Evolutionary conservation across 805 yeast species (phyloP).

Genomic region (Schwanniomyces occidentalis): DNA sequence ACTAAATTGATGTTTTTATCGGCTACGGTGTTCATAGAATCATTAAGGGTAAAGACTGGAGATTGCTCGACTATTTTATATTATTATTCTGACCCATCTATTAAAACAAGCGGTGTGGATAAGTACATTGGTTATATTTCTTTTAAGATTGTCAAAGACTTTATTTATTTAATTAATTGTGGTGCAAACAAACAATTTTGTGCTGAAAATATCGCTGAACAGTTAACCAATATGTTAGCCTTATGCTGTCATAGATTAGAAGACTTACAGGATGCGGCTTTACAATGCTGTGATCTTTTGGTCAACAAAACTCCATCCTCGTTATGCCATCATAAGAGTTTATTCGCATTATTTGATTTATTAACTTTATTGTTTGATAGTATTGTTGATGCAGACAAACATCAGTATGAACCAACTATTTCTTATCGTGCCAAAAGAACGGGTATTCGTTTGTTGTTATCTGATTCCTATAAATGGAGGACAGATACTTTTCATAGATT

Average conservation of each 20-base stretch:
- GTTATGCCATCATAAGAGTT: constrained; percentile 69
- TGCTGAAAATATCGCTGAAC: constrained; percentile 58
- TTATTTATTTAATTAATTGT: constrained; percentile 48
- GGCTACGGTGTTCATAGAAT: constrained; percentile 77
- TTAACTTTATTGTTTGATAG: constrained; percentile 76
- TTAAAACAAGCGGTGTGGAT: constrained; percentile 61
- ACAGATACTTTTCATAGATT: constrained; percentile 61
- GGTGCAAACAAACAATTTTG: constrained; percentile 59
- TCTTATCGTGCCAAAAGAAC: constrained; percentile 49
- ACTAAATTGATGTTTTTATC: constrained; percentile 87
- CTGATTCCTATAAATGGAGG: constrained; percentile 80
- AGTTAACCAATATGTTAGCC: constrained; percentile 65
- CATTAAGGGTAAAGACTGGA: constrained; percentile 75
- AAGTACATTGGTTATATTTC: constrained; percentile 68
- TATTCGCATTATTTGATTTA: constrained; percentile 80
- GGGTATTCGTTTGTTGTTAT: constrained; percentile 55
- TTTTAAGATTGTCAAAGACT: constrained; percentile 56
- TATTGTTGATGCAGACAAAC: constrained; percentile 77
- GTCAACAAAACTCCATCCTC: constrained; percentile 71
- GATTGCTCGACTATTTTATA: constrained; percentile 73
- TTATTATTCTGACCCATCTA: constrained; percentile 85
- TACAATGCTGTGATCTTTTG: constrained; percentile 70
- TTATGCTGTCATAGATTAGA: constrained; percentile 77
- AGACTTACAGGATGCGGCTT: constrained; percentile 75
- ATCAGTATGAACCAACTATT: constrained; percentile 83